phyloP scores from a whole-genome alignment of 257 asterid genomes.

The Salvia rosmarinus region DNA sequence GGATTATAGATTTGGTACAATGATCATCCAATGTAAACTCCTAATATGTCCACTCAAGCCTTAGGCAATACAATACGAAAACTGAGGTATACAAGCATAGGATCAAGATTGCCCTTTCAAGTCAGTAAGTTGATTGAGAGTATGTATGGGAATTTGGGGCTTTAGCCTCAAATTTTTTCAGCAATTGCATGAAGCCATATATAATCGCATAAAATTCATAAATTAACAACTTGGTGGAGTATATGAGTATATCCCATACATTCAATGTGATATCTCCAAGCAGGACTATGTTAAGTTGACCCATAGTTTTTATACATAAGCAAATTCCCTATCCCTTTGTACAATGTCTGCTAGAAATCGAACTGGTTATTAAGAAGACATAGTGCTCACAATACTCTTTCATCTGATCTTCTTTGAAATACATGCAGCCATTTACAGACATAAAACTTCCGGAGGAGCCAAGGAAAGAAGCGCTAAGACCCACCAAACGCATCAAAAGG shows the following conservation, averaged over 20 bases:
- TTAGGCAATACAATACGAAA: not conserved
- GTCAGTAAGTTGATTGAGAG: not conserved
- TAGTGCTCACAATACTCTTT: not conserved
- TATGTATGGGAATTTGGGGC: not conserved
- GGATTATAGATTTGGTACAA: not conserved
- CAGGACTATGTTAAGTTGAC: not conserved
- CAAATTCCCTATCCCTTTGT: not conserved
- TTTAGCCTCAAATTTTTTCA: not conserved
- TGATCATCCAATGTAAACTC: not conserved
- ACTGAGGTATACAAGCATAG: not conserved
- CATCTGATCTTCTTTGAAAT: conserved; percentile 27
- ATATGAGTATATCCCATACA: not conserved
- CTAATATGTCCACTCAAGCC: not conserved
- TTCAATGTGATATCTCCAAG: not conserved
- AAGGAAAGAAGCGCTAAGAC: conserved; percentile 61
- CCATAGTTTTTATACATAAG: not conserved
- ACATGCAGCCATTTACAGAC: conserved; percentile 62
- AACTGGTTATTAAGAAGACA: not conserved
- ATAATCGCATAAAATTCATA: not conserved
- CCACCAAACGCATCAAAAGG: conserved; percentile 66
- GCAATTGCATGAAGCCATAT: not conserved
- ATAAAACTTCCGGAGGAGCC: conserved; percentile 51
- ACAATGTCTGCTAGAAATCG: not conserved
- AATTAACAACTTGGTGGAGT: no score
- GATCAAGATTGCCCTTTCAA: not conserved